Base-by-base conservation (phyloP, 306 rosid species). In the Calophaca sinica region DNA sequence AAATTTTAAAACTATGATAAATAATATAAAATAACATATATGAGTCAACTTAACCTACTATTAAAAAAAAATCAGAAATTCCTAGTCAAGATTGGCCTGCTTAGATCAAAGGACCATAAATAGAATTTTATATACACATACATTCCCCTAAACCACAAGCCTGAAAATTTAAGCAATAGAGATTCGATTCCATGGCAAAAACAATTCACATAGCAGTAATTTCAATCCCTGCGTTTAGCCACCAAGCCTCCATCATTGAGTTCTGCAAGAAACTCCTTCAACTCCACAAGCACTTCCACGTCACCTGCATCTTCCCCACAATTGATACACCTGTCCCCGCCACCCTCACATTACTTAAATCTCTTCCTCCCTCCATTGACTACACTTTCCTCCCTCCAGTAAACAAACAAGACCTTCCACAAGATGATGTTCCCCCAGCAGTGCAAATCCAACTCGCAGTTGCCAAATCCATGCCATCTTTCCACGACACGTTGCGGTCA, bases 271-370 rank as follows among this genome's bases (percentile, higher is more conserved):
- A 35, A 5, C 79, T 83, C 15, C 10, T 79, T 45, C 66, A 39
- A 8, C 79, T 55, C 29, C 84, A 71, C 45, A 44, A 62, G 2
- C 44, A 79, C 28, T 65, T 75, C 39, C 67, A 54, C 8, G 15
- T 83, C 60, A 83, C 79, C 4, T 62, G 70, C 76, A 75, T 83
- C 67, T 58, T 83, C 68, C 87, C 87, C 15, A 29, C 81, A 20
- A 55, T 65, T 1, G 71, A 38, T 2, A 2, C 59, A 6, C 80
- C 80, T 2, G 9, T 64, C 61, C 13, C 75, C 38, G 9, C 68
- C 65, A 7, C 62, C 10, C 70, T 74, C 61, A 13, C 51, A 5
- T 13, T 74, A 39, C 84, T 83, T 41, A 4, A 75, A 36, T 35
- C 74, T 3, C 78, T 46, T 4, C 72, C 72, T 6, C 5, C 28